These are phyloP conservation scores for Geotrichum carabidarum DNA, from an alignment of 1,139 yeast species.

Conservation along the genomic window DNA sequence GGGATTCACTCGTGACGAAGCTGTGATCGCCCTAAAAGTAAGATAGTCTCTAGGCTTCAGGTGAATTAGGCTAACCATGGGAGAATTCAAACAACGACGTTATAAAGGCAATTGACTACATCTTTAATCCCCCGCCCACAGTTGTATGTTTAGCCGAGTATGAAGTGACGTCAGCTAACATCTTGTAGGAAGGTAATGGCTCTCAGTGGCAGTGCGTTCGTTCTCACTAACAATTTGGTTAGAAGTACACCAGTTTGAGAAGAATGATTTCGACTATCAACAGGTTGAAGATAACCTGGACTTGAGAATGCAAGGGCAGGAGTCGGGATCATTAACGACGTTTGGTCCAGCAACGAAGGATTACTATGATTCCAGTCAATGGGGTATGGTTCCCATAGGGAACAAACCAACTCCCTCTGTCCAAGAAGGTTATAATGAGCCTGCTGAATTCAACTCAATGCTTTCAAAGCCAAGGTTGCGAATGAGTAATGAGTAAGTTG, in stretches of 20 bases:
- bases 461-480: slow-evolving; percentile 18
- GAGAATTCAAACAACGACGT: slow-evolving; percentile 44
- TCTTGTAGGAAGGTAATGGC: slow-evolving; percentile 10
- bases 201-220: not conserved
- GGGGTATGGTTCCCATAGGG: slow-evolving; percentile 30
- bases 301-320: slow-evolving; percentile 15
- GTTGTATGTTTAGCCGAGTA: slow-evolving; percentile 18
- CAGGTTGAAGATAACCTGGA: slow-evolving; percentile 19
- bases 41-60: slow-evolving; percentile 9
- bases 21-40: slow-evolving; percentile 34
- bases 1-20: slow-evolving; percentile 52
- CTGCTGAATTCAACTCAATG: slow-evolving; percentile 7
- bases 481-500: slow-evolving; percentile 18
- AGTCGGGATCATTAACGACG: slow-evolving; percentile 17
- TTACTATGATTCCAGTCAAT: slow-evolving; percentile 26
- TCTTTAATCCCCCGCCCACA: slow-evolving; percentile 45
- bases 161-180: slow-evolving; percentile 10
- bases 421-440: slow-evolving; percentile 10
- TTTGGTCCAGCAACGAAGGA: slow-evolving; percentile 31
- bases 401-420: slow-evolving; percentile 3
- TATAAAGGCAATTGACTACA: slow-evolving; percentile 50
- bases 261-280: slow-evolving; percentile 21
- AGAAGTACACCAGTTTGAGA: slow-evolving; percentile 20
- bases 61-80: not conserved
- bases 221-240: slow-evolving; percentile 3